Base-by-base conservation (phyloP, 73 alveolate species). In the Paramecium primaurelia region DNA sequence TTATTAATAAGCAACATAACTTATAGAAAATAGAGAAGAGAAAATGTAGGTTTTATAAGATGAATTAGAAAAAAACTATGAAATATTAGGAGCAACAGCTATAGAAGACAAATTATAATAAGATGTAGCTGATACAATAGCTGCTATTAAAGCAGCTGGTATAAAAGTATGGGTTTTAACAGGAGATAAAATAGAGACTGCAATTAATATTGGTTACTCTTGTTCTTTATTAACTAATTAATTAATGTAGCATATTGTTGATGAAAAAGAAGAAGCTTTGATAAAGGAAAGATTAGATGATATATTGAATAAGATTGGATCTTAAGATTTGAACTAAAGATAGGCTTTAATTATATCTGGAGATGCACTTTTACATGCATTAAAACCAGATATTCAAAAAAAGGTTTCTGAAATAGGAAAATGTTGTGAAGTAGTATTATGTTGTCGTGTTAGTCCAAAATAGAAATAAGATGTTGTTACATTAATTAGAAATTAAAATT, bases 101-200 rank as follows among this genome's bases (percentile, higher is more conserved):
- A 98, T 98, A 60, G 99, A 98, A 94, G 99, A 98, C 90, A 96
- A 97, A 93, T 96, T 98, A 38, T 98, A 98, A 94, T 94, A 92
- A 34, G 95, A 97, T 25, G 99, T 97, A 22, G 97, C 98, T 3
- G 96, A 93, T 51, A 95, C 98, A 25, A 94, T 94, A 30, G 92
- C 93, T 22, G 92, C 73, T 25, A 64, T 96, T 92, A 92, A 95
- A 59, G 95, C 92, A 28, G 98, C 98, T 25, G 98, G 98, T 4
- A 96, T 97, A 68, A 96, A 96, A 85, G 96, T 97, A 36, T 98
- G 99, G 99, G 97, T 98, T 69, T 95, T 98, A 22, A 98, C 99
- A 3, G 99, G 99, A 16, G 99, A 98, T 88, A 98, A 98, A 84
- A 93, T 96, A 88, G 99, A 98, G 86, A 98, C 99, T 32, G 99